phyloP scores from a whole-genome alignment of 805 yeast species.

The Barnettozyma pratensis region DNA sequence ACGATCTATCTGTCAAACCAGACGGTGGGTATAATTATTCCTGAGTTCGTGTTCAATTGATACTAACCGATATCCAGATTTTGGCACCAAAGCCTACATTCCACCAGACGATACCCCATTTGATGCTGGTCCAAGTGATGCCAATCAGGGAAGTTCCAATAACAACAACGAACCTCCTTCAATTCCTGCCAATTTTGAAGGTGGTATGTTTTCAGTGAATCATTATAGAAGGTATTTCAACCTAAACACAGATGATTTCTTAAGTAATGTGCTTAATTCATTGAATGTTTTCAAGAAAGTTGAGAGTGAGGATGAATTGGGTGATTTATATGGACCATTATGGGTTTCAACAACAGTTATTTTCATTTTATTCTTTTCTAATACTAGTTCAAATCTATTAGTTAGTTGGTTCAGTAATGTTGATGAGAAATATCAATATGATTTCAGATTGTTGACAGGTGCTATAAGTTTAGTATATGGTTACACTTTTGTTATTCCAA shows the following conservation, averaged over 20 bases:
- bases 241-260: constrained; percentile 59
- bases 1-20: constrained; percentile 14
- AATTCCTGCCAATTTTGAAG: constrained; percentile 25
- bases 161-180: neutral
- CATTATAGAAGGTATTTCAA: constrained; percentile 67
- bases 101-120: constrained; percentile 28
- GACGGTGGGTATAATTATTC: constrained; percentile 7
- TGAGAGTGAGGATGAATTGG: constrained; percentile 37
- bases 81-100: constrained; percentile 28
- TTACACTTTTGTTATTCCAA: constrained; percentile 66
- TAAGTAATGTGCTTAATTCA: constrained; percentile 46
- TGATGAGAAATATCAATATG: constrained; percentile 47
- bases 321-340: constrained; percentile 82
- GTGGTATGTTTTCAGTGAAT: constrained; percentile 48
- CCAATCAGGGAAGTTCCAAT: constrained; percentile 1
- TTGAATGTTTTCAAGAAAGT: constrained; percentile 46
- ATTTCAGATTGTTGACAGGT: constrained; percentile 57
- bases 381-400: constrained; percentile 64
- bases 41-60: too few relatives aligned
- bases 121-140: constrained; percentile 5
- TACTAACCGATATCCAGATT: constrained; percentile 3
- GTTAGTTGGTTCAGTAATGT: constrained; percentile 41
- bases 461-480: constrained; percentile 72
- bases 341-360: constrained; percentile 88
- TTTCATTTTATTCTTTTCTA: constrained; percentile 66